Conservation (phyloP, 2,329 filamentous ascomycete species). For the Trichothecium roseum region DNA sequence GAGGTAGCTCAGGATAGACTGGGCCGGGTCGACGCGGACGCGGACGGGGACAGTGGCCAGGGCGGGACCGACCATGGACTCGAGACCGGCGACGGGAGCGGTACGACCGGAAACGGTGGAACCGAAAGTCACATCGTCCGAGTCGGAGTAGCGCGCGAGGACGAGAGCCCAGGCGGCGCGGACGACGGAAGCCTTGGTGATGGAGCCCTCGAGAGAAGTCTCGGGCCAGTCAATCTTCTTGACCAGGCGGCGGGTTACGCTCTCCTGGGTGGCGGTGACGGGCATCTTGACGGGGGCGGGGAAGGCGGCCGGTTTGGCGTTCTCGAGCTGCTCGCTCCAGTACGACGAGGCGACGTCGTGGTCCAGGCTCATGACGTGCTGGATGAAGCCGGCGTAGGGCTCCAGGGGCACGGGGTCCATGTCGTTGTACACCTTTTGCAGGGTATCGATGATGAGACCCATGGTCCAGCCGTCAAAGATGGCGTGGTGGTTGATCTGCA, state of each 20-base stretch:
- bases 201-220: neutral
- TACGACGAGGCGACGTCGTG: neutral
- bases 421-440: neutral
- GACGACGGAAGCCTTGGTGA: slow-evolving; percentile 9
- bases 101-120: slow-evolving; percentile 11
- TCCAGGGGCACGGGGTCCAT: neutral
- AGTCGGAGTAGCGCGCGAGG: slow-evolving; percentile 8
- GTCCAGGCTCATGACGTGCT: neutral
- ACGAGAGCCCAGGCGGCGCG: slow-evolving; percentile 6
- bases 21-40: neutral
- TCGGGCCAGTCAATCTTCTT: slow-evolving; percentile 1
- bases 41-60: slow-evolving; percentile 8
- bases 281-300: slow-evolving; percentile 9
- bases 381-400: neutral
- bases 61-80: slow-evolving; percentile 6
- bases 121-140: slow-evolving; percentile 13
- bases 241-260: slow-evolving; percentile 22
- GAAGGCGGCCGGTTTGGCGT: neutral
- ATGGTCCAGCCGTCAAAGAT: slow-evolving; percentile 16
- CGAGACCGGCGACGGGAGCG: neutral
- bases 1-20: neutral
- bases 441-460: slow-evolving; percentile 2
- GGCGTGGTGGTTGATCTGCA: slow-evolving; percentile 15
- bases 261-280: slow-evolving; percentile 30
- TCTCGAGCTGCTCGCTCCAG: slow-evolving; percentile 1